Conservation (phyloP, 1,284 basidiomycete genomes). For the Ustilago cynodontis region DNA sequence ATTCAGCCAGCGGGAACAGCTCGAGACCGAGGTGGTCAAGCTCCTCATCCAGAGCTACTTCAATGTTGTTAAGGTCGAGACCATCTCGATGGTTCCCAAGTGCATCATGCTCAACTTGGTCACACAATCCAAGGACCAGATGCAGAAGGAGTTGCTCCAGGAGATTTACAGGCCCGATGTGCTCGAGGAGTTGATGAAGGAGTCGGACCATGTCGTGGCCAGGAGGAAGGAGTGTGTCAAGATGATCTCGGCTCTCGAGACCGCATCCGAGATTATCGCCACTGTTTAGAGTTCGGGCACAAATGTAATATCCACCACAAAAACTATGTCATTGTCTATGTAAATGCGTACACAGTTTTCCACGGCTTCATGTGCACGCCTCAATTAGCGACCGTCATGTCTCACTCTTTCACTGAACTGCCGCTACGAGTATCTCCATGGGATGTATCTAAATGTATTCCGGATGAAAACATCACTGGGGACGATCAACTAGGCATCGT, state of each 20-base stretch:
- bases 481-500: neutral
- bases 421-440: no score
- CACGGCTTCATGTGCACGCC: neutral
- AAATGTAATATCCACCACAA: neutral
- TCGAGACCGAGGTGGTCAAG: conserved; percentile 99
- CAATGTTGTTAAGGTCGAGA: conserved; percentile 87
- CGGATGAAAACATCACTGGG: neutral
- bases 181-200: conserved; percentile 68
- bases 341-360: conserved; percentile 14
- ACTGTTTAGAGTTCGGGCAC: conserved; percentile 57
- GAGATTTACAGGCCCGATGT: conserved; percentile 68
- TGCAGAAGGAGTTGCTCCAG: conserved; percentile 84
- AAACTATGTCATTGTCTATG: neutral
- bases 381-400: no score
- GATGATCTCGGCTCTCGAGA: conserved; percentile 69
- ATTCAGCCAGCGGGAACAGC: conserved; percentile 91
- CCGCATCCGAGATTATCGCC: conserved; percentile 66
- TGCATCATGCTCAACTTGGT: conserved; percentile 95
- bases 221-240: conserved; percentile 68
- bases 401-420: no score
- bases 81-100: conserved; percentile 98
- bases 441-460: neutral
- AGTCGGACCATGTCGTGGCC: conserved; percentile 67
- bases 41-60: conserved; percentile 72
- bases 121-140: conserved; percentile 88